Evolutionary conservation across 2,329 filamentous ascomycete genomes (phyloP).

Genomic region (Alternaria ventricosa): DNA sequence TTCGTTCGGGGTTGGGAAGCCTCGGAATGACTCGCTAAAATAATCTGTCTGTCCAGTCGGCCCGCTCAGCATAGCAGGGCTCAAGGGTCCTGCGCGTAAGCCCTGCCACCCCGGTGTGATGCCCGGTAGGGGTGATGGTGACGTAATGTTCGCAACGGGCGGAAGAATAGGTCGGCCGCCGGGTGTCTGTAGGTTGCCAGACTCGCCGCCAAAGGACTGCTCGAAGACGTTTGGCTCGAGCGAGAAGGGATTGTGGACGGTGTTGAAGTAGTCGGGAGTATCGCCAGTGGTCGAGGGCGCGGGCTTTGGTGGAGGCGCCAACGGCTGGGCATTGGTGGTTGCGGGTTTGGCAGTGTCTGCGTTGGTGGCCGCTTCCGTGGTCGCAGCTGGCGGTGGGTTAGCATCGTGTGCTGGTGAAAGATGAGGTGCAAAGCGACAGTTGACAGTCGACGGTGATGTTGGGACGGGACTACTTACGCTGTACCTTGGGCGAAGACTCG

Average conservation of each 20-base stretch:
- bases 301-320: conserved; percentile 61
- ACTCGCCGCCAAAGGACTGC: conserved; percentile 75
- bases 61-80: conserved; percentile 95
- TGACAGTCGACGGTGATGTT: conserved; percentile 6
- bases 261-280: conserved; percentile 60
- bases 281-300: conserved; percentile 50
- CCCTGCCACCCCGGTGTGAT: conserved; percentile 85
- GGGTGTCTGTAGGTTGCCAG: conserved; percentile 71
- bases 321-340: conserved; percentile 54
- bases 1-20: conserved; percentile 95
- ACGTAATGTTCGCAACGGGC: conserved; percentile 88
- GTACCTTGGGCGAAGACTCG: conserved; percentile 29
- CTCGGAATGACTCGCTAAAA: conserved; percentile 82
- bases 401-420: conserved; percentile 17
- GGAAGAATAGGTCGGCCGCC: conserved; percentile 77
- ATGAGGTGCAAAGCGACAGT: conserved; percentile 1
- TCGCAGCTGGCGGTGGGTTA: conserved; percentile 27
- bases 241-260: conserved; percentile 62
- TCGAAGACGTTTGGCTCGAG: conserved; percentile 97
- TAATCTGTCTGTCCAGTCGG: conserved; percentile 77
- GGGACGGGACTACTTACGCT: conserved; percentile 29
- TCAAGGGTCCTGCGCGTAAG: conserved; percentile 87
- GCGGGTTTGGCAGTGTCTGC: conserved; percentile 39
- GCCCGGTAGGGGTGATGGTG: conserved; percentile 79
- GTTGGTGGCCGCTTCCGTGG: conserved; percentile 25